Percentiles rank a stretch among this genome's conserved stretches.
phyloP scores from a whole-genome alignment of 2,329 filamentous ascomycete genomes.

The Tolypocladium album region DNA sequence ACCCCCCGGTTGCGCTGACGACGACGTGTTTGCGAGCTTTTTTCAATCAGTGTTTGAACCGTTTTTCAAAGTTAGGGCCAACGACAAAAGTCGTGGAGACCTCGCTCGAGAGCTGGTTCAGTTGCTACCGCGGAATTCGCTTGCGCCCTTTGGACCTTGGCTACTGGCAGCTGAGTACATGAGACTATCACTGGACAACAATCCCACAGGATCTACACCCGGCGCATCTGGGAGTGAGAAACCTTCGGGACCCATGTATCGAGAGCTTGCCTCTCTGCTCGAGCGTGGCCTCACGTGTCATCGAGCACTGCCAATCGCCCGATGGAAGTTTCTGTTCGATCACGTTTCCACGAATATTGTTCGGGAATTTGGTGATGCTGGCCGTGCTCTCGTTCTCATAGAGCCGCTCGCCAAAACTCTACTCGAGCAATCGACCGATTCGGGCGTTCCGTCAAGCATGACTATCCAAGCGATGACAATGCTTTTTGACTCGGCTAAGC shows the following conservation, averaged over 20 bases:
- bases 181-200: slow-evolving; percentile 27
- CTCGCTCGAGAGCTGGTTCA: slow-evolving; percentile 41
- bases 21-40: slow-evolving; percentile 33
- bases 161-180: slow-evolving; percentile 37
- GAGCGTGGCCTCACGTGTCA: slow-evolving; percentile 45
- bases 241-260: slow-evolving; percentile 56
- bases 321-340: slow-evolving; percentile 47
- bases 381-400: slow-evolving; percentile 53
- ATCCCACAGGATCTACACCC: slow-evolving; percentile 8
- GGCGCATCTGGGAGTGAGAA: slow-evolving; percentile 20
- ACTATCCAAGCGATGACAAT: slow-evolving; percentile 20
- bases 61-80: slow-evolving; percentile 43
- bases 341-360: slow-evolving; percentile 44
- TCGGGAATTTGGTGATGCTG: slow-evolving; percentile 56
- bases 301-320: slow-evolving; percentile 32
- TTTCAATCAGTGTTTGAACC: slow-evolving; percentile 43
- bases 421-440: slow-evolving; percentile 19
- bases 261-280: slow-evolving; percentile 57
- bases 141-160: slow-evolving; percentile 40
- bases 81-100: slow-evolving; percentile 29
- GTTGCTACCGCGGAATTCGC: slow-evolving; percentile 31
- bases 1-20: slow-evolving; percentile 35
- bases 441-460: slow-evolving; percentile 17
- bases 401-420: slow-evolving; percentile 58
- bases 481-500: slow-evolving; percentile 34